phyloP scores from a whole-genome alignment of 1,139 yeast species.

The Zygoascus sp. region DNA sequence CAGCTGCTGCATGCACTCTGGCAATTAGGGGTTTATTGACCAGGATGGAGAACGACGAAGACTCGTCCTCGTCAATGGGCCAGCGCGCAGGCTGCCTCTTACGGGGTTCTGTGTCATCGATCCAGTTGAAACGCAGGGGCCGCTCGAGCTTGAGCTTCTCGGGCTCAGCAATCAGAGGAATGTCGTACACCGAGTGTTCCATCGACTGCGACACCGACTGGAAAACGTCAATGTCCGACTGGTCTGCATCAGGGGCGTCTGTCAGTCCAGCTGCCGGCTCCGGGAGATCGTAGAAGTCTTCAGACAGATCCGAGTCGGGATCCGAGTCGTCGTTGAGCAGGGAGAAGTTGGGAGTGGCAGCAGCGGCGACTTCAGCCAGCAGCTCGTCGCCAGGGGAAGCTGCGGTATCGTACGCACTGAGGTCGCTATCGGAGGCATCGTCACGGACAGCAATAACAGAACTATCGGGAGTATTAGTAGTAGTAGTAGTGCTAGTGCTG shows the following conservation, averaged over 20 bases:
- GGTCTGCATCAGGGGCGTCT: not conserved
- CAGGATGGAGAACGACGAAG: conserved; percentile 28
- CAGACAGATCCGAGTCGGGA: conserved; percentile 10
- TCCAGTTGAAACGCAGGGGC: conserved; percentile 2
- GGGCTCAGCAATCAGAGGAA: conserved; percentile 3
- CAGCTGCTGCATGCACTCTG: not conserved
- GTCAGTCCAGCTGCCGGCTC: not conserved
- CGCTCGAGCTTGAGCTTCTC: not conserved
- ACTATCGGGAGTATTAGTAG: too few species aligned
- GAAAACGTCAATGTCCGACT: conserved; percentile 5
- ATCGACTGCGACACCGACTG: conserved; percentile 5
- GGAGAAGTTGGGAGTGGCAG: not conserved
- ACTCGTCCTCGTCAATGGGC: conserved; percentile 29
- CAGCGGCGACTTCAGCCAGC: not conserved
- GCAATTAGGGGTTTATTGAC: conserved; percentile 13
- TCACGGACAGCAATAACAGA: not conserved
- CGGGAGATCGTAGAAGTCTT: conserved; percentile 1
- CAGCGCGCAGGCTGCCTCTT: conserved; percentile 19
- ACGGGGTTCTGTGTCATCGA: not conserved
- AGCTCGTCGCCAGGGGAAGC: conserved; percentile 10
- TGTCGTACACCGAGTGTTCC: not conserved
- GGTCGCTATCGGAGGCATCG: conserved; percentile 6
- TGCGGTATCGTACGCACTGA: conserved; percentile 10
- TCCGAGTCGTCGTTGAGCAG: conserved; percentile 4
- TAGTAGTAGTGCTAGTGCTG: too few species aligned